Evolutionary conservation across 1,284 basidiomycete genomes (phyloP).

Genomic region (Tilletia walkeri): DNA sequence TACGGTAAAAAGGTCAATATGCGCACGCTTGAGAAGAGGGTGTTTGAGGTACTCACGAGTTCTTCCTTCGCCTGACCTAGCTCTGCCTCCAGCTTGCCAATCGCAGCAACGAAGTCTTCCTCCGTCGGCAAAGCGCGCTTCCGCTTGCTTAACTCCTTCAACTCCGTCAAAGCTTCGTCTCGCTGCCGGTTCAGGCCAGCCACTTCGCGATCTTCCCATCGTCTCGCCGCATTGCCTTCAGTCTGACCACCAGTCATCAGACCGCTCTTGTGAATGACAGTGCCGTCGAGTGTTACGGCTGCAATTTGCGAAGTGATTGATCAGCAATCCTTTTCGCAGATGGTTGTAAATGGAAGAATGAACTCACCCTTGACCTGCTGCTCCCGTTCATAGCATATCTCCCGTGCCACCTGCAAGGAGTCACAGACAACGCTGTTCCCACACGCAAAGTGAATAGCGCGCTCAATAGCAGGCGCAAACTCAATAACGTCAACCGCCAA

Average conservation of each 20-base stretch:
- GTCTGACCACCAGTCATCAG: conserved; percentile 85
- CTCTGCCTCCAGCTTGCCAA: conserved; percentile 75
- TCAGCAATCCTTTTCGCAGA: background rate
- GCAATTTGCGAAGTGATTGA: background rate
- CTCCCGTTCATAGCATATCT: conserved; percentile 86
- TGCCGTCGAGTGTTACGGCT: conserved; percentile 97
- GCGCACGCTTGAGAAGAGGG: too few relatives aligned
- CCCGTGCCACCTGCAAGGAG: conserved; percentile 82
- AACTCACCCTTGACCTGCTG: conserved; percentile 81
- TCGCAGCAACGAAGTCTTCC: conserved; percentile 72
- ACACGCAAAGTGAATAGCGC: conserved; percentile 94
- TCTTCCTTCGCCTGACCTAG: conserved; percentile 76
- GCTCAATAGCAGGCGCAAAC: conserved; percentile 61
- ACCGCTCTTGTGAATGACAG: conserved; percentile 94
- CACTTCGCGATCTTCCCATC: conserved; percentile 88
- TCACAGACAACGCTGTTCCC: conserved; percentile 94
- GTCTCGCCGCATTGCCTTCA: conserved; percentile 63
- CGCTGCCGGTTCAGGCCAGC: conserved; percentile 69
- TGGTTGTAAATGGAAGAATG: background rate
- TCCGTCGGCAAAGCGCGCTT: conserved; percentile 79
- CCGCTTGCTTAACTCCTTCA: conserved; percentile 76
- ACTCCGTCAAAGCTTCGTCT: conserved; percentile 73
- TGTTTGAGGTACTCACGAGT: conserved; percentile 55
- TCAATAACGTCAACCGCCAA: conserved; percentile 83
- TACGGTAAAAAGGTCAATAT: background rate